Evolutionary conservation across 2,329 filamentous ascomycete species (phyloP), one percentile per base, ranked within the genome.

Genomic region (Tothia fuscella): DNA sequence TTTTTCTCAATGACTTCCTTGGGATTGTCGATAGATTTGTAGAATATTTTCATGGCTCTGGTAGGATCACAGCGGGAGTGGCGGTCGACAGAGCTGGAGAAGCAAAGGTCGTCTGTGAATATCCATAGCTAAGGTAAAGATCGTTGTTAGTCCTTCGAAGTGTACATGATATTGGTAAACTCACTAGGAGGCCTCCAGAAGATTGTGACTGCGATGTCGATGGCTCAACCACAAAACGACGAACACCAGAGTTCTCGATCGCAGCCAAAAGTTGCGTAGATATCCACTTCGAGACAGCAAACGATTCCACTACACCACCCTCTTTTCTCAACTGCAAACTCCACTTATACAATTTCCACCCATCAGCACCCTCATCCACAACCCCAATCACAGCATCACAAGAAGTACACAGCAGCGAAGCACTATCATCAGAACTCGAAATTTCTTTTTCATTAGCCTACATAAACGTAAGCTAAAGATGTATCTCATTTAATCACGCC

Each of bases 141-240:
- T 28, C 25, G 41, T 36, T 19, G 25, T 28, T 39, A n/a, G 5
- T 25, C 10, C 9, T n/a, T 35, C 13, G 12, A n/a, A 25, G 19
- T n/a, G 14, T 6, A 21, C 14, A 6, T 16, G 32, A 20, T 12
- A 24, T 16, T 6, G 14, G 14, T 20, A 13, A 10, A 43, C 43
- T 45, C 20, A 43, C 40, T 19, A 46, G 41, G 20, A 44, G 40
- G 9, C 3, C 14, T 26, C 19, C 28, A 4, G 17, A 16, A 7
- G 22, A 20, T 12, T 21, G 29, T n/a, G 29, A 4, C 2, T 5
- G n/a, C 14, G 21, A 14, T 12, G 22, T 19, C 4, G 32, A 61
- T 35, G 79, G 76, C 49, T 79, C 74, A 1, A 81, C 66, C 40
- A 75, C 45, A 56, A 78, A 76, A 49, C 72, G 70, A 14, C 72